Base-by-base conservation (phyloP, 2,329 filamentous ascomycete species). In the Exophiala lecanii-corni region DNA sequence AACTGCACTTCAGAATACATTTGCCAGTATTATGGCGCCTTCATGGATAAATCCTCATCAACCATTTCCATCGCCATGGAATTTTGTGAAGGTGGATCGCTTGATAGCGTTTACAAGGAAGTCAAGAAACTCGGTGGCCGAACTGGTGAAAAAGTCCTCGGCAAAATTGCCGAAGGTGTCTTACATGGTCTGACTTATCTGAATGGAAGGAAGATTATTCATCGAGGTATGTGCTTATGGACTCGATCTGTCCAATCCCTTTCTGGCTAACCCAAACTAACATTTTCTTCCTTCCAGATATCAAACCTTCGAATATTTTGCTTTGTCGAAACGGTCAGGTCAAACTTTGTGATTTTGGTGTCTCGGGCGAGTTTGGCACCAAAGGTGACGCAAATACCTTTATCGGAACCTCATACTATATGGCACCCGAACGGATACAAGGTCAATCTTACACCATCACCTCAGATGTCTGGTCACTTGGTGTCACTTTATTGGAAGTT, bases 21-120 rank as follows among this genome's bases (percentile, higher is more conserved):
- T 59, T 98, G 92, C 68, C 82, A 85, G 51, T 98, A 98, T 69
- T 98, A 96, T 59, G 92, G 92, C 51, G 91, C 91, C 30, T 98
- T 97, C 63, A 87, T 94, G 62, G 91, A 98, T 62, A 86, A 92
- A 45, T 84, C 88, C n/a, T 94, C 88, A 7, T 88, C 89, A 38
- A 97, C 91, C 36, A 97, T 98, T 55, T 95, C 88, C 36, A 98
- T 98, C 60, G 89, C 89, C 44, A 98, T 98, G 92, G 92, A 98
- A 63, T 97, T 94, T 59, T 98, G 92, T 62, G 92, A 97, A 67
- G 92, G 92, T 45, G 92, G 92, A 40, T 95, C 88, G 35, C 76
- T 98, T 15, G 89, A 98, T 69, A 92, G 87, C 62, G 92, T 98
- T 53, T 98, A 98, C 72, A 87, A 87, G 55, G 92, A 98, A 67